Base-by-base conservation (phyloP, 176 grass and related monocot species). In the Neostapfia colusana region DNA sequence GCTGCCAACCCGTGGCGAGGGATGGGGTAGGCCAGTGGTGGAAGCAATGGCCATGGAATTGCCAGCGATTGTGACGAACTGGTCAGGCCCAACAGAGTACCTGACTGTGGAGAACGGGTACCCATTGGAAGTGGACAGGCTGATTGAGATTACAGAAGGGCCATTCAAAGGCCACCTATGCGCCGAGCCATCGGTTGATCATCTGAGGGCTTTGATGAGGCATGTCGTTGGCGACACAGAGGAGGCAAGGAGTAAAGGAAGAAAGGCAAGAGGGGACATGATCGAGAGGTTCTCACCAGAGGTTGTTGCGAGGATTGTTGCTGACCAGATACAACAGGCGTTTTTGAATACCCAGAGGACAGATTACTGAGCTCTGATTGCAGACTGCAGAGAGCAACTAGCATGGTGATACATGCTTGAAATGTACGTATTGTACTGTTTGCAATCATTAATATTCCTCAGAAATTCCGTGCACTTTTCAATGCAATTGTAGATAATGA, bases 11-110 rank as follows among this genome's bases (percentile, higher is more conserved):
- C 73, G 81, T 54, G 90, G 90, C 3, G 87, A 93, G 74, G 90
- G 90, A 0, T 93, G 87, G 90, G 87, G 90, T 40, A 81, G 90
- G 37, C 90, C 87, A 0, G 75, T 93, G 37, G 90, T 93, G 0
- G 90, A 93, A 79, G 87, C 84, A 39, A 93, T 93, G 90, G 76
- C 86, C 48, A 93, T 93, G 90, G 83, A 82, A 57, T 35, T 89
- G 48, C 90, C 90, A 0, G 86, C 89, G 80, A 87, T 93, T 46
- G 86, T 80, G 34, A 93, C 86, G 0, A 89, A 89, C 43, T 93
- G 90, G 90, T 93, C 90, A 5, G 90, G 86, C 16, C 84, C 90
- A 56, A 89, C 81, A 0, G 90, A 93, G 64, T 89, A 93, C 57
- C 61, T 93, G 55, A 93, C 77, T 12, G 77, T 81, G 74, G 83